Base-by-base conservation (phyloP, 2,329 filamentous ascomycete genomes). In the Neofusicoccum sp. region DNA sequence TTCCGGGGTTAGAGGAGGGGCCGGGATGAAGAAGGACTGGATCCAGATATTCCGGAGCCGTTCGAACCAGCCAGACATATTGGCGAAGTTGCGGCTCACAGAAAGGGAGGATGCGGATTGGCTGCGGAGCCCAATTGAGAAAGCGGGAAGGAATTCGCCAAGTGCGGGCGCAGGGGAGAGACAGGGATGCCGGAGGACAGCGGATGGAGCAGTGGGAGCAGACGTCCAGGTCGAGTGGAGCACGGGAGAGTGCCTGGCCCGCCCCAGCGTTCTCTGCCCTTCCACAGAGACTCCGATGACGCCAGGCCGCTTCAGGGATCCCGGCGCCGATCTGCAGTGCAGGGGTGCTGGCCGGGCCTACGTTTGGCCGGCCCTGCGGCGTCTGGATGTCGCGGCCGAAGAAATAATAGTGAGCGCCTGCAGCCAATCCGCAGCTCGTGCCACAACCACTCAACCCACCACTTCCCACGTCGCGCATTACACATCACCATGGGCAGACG, bases 1-100 rank as follows among this genome's bases (percentile, higher is more conserved):
- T 41, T 73, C 68, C 44, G 79, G 77, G 3, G 77, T 80, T 57
- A 80, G 74, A 1, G 69, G 66, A 7, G 80, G 79, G 20, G 67
- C 40, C 0, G 74, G 71, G n/a, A 73, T 72, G 51, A 70, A 73
- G 11, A 65, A 63, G 4, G 63, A 63, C 48, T 69, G 66, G 36
- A 58, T 24, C 47, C 63, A 65, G 43, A 67, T 56, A 41, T 62
- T 63, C 45, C 31, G 38, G 24, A 48, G n/a, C n/a, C 38, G 33
- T 14, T 56, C 41, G 5, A 60, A 6, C 57, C 44, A 59, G 44
- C 45, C 57, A 43, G 60, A 58, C 36, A 62, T 63, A n/a, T 24
- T 59, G 38, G 5, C 24, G 16, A 30, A 11, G 26, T 16, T 24
- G 20, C 34, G 12, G 9, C 11, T 45, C 33, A 34, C 7, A 20